Percentiles rank a stretch among this genome's conserved stretches.
Evolutionary conservation across 148 eudicot species (phyloP).

Genomic region (Nepenthes mirabilis): DNA sequence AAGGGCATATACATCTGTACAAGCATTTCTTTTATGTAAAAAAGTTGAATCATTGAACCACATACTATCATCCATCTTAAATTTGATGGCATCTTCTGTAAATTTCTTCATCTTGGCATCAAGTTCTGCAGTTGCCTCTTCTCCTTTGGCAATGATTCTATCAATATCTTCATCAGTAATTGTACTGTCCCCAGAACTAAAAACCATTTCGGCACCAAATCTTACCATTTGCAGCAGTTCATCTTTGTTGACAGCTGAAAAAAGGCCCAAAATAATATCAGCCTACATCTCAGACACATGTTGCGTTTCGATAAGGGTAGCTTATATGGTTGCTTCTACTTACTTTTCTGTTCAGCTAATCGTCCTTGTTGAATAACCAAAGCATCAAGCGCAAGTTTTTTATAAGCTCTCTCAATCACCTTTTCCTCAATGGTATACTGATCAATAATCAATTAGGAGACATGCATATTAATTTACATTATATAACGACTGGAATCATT

Average conservation of each 20-base stretch:
- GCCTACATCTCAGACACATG: not conserved
- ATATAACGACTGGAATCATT: not conserved
- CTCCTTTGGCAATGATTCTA: slow-evolving; percentile 96
- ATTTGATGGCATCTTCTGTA: slow-evolving; percentile 95
- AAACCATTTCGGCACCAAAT: slow-evolving; percentile 99
- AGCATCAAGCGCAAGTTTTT: slow-evolving; percentile 99
- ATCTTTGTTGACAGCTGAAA: slow-evolving; percentile 98
- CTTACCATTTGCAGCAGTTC: slow-evolving; percentile 99
- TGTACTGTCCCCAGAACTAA: slow-evolving; percentile 96
- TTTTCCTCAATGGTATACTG: slow-evolving; percentile 97
- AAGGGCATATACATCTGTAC: not conserved
- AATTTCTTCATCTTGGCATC: slow-evolving; percentile 99
- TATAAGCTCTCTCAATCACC: slow-evolving; percentile 95
- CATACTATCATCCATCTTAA: slow-evolving; percentile 99
- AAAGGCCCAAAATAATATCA: slow-evolving; percentile 10
- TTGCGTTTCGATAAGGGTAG: not conserved
- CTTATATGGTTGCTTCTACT: slow-evolving; percentile 5
- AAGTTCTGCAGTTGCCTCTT: slow-evolving; percentile 97
- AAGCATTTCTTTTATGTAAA: not conserved
- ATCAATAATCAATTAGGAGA: slow-evolving; percentile 4
- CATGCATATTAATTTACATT: not conserved
- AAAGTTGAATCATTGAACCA: not conserved
- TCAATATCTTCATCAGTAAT: slow-evolving; percentile 96
- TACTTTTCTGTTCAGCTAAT: slow-evolving; percentile 90
- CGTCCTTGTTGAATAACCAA: slow-evolving; percentile 99